Base-by-base conservation (phyloP, 139 green algal genomes). In the Parachlorella kessleri region DNA sequence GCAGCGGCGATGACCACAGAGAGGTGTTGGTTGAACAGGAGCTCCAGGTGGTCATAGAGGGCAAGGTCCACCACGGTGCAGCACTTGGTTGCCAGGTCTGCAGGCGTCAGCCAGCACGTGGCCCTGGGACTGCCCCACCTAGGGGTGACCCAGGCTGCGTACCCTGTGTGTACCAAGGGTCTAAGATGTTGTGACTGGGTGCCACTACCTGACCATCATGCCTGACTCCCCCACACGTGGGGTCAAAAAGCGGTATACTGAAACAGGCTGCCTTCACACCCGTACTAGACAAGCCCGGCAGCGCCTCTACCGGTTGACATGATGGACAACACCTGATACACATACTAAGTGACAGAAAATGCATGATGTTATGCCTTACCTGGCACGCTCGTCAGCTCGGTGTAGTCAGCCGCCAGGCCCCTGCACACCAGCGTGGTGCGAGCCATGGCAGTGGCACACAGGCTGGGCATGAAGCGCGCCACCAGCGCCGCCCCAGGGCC, bases 11-110 rank as follows among this genome's bases (percentile, higher is more conserved):
- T 55, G 10, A 71, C 70, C 33, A 86, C 68, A 2, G 55, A 73
- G 28, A 83, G 3, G 36, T 82, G 74, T 69, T 72, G 66, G 30
- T 76, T 76, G 65, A 82, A 81, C 38, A 86, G 59, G 37, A 86
- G 39, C 24, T 86, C 69, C 23, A 86, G 67, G 40, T 77, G 68
- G 41, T 76, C 54, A 9, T 70, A 38, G 53, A 82, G 73, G 33
- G 77, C 28, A 1, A 70, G 33, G 53, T 77, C 72, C n/a, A 72
- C 9, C 73, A 85, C 41, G 1, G 32, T 39, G 41, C 65, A 80
- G 30, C 26, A 42, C 18, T 48, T 48, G 8, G 6, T 3, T 18
- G 33, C 6, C 23, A 80, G 75, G 14, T 66, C 75, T 74, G 65
- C 9, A 48, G 42, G 3, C 32, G n/a, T n/a, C n/a, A 59, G 48